phyloP scores from a whole-genome alignment of 352 stramenopile species.

The Aphanomyces astaci region DNA sequence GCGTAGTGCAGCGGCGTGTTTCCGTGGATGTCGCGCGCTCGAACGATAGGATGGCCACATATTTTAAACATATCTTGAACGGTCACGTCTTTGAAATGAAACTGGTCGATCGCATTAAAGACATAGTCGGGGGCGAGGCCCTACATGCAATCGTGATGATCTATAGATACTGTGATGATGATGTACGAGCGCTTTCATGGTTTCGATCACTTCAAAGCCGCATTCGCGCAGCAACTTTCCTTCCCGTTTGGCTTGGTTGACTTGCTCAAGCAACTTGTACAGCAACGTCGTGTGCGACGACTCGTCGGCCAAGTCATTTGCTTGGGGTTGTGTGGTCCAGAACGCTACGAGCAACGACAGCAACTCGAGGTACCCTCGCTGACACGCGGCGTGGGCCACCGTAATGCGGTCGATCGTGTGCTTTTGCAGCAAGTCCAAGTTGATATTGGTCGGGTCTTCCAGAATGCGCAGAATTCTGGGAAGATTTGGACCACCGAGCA shows the following conservation, averaged over 20 bases:
- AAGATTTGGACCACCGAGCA: slow-evolving; percentile 57
- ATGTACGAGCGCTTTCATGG: slow-evolving; percentile 36
- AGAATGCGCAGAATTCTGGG: slow-evolving; percentile 55
- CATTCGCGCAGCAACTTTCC: slow-evolving; percentile 49
- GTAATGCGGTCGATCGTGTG: slow-evolving; percentile 51
- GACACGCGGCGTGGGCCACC: slow-evolving; percentile 45
- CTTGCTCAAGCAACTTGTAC: slow-evolving; percentile 35
- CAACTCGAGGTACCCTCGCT: slow-evolving; percentile 65
- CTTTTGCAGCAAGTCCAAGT: slow-evolving; percentile 53
- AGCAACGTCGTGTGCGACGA: slow-evolving; percentile 56
- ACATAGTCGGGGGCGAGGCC: slow-evolving; percentile 56
- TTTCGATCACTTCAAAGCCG: slow-evolving; percentile 41
- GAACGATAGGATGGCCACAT: slow-evolving; percentile 58
- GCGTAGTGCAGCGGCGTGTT: slow-evolving; percentile 75
- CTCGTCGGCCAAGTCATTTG: slow-evolving; percentile 52
- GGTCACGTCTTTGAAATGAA: slow-evolving; percentile 43
- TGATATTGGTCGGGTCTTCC: slow-evolving; percentile 42
- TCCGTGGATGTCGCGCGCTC: slow-evolving; percentile 48
- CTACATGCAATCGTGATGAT: not conserved
- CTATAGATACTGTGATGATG: not conserved
- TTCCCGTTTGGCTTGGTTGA: slow-evolving; percentile 45
- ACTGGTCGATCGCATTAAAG: slow-evolving; percentile 53
- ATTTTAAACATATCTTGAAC: slow-evolving; percentile 60
- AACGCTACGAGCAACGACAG: slow-evolving; percentile 46
- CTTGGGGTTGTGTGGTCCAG: slow-evolving; percentile 52